Evolutionary conservation across 805 yeast species (phyloP).

Genomic region (Ogataea pilisensis): DNA sequence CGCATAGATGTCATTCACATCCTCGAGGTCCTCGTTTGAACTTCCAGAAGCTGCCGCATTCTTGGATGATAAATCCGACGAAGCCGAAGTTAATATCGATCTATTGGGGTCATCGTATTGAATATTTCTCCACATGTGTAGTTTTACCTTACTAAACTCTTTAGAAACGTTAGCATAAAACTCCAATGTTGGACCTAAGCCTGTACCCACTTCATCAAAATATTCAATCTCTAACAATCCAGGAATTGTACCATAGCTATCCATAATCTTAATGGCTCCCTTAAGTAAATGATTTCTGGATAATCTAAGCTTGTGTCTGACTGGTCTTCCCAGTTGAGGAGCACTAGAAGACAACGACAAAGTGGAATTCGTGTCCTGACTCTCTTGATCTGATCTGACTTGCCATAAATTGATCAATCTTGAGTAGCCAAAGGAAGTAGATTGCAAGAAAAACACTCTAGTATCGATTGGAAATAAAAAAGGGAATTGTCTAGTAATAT

Average conservation of each 20-base stretch:
- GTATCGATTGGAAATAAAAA: conserved; percentile 84
- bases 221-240: conserved; percentile 83
- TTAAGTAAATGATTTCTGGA: conserved; percentile 65
- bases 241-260: conserved; percentile 72
- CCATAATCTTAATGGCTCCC: conserved; percentile 76
- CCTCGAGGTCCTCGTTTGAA: conserved; percentile 4
- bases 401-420: conserved; percentile 80
- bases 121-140: conserved; percentile 67
- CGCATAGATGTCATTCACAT: conserved; percentile 32
- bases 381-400: conserved; percentile 39
- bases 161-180: conserved; percentile 80
- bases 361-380: conserved; percentile 23
- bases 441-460: conserved; percentile 70
- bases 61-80: conserved; percentile 2
- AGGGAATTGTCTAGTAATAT: conserved; percentile 68
- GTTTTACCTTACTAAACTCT: conserved; percentile 56
- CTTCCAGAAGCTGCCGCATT: conserved; percentile 1
- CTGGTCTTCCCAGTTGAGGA: conserved; percentile 67
- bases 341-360: conserved; percentile 18
- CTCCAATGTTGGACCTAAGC: conserved; percentile 93
- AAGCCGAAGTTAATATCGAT: conserved; percentile 5
- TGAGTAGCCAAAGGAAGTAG: conserved; percentile 89
- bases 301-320: conserved; percentile 75
- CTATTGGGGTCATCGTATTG: conserved; percentile 7
- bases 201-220: conserved; percentile 90